Percentiles rank a stretch among this genome's conserved stretches.
Conservation (phyloP, 139 green algal genomes). For the Ettlia oleoabundans region DNA sequence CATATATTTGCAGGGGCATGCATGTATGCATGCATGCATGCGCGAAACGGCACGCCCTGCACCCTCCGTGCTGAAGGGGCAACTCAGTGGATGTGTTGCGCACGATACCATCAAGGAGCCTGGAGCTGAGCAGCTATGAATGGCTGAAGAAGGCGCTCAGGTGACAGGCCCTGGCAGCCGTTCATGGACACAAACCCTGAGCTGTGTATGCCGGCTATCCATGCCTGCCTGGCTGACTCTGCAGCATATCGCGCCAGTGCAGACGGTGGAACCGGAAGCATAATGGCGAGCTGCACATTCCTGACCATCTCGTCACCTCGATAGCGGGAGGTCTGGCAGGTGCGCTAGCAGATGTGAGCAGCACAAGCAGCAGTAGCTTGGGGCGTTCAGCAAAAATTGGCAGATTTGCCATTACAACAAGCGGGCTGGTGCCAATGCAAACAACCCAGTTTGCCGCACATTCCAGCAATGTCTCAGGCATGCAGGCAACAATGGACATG, state of each 20-base stretch:
- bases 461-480: no score
- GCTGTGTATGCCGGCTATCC: not conserved
- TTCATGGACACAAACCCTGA: not conserved
- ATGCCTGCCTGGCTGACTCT: no score
- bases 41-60: no score
- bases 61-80: slow-evolving; percentile 31
- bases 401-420: not conserved
- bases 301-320: slow-evolving; percentile 6
- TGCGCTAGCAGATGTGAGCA: not conserved
- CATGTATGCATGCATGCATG: no score
- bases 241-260: no score
- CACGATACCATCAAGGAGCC: slow-evolving; percentile 42
- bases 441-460: no score
- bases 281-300: slow-evolving; percentile 15
- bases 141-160: slow-evolving; percentile 39
- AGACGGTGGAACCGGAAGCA: slow-evolving; percentile 30
- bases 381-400: not conserved
- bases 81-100: slow-evolving; percentile 49
- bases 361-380: not conserved
- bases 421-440: no score
- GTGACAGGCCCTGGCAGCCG: not conserved
- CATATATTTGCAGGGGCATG: no score
- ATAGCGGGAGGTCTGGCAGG: slow-evolving; percentile 14
- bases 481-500: no score
- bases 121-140: slow-evolving; percentile 57